Evolutionary conservation across 305 asterid genomes (phyloP), one percentile per base, ranked within the genome.

Genomic region (Nicotiana rustica): DNA sequence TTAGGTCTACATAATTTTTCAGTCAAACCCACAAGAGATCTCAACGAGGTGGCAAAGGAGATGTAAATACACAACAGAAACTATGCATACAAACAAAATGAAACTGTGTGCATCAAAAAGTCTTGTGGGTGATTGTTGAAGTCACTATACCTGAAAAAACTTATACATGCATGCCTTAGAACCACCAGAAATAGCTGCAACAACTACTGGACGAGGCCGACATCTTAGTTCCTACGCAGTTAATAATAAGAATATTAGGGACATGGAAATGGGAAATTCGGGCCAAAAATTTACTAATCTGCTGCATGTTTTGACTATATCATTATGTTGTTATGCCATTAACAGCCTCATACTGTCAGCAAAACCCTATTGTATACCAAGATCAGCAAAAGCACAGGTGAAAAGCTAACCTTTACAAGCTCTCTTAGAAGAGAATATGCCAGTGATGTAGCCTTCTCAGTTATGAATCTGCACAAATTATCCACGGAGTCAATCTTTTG

Each of bases 131-230:
- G 47, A 49, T 49, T 21, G 55, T 36, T 3, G 21, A 29, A 57
- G 77, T 52, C 19, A 79, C 36, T 64, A 81, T 88, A 94, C 99
- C 98, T 95, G 95, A 80, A 95, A 93, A 89, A 90, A 85, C 91
- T 95, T 95, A 85, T 94, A 92, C 97, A 95, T 86, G 90, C 97
- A 95, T 78, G 98, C 98, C 88, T 94, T 93, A 56, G 98, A 95
- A 83, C 97, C 99, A 84, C 97, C 99, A 81, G 96, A 89, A 81
- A 90, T 82, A 66, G 97, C 87, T 71, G 91, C 91, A 70, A 94
- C 90, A 80, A 95, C 95, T 49, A 95, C 91, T 80, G 99, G 99
- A 82, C 94, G 90, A 62, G 91, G 88, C 52, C 88, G 90, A 82
- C 86, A 38, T 87, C 94, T 85, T 86, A 95, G 91, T 86, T 95